Evolutionary conservation across 2,329 filamentous ascomycete species (phyloP).

Genomic region (Lizonia empirigonia): DNA sequence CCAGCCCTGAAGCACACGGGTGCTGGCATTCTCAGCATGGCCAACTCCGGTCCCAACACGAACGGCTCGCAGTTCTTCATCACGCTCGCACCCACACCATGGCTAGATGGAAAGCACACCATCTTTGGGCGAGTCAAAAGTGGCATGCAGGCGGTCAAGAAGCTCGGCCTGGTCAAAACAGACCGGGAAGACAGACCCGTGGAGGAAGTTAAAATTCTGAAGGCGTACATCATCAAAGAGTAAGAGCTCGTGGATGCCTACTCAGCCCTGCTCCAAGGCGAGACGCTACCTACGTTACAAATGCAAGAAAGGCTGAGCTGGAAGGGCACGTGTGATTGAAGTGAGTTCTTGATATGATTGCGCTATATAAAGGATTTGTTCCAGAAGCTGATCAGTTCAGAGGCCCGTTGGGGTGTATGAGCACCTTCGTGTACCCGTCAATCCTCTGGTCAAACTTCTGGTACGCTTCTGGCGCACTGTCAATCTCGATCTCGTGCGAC

Average conservation of each 20-base stretch:
- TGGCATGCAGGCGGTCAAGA: constrained; percentile 81
- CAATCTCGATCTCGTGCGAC: constrained; percentile 67
- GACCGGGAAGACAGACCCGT: constrained; percentile 78
- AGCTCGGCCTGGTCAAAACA: constrained; percentile 88
- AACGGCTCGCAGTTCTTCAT: constrained; percentile 98
- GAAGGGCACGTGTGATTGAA: neutral
- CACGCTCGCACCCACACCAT: constrained; percentile 90
- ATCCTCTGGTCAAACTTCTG: constrained; percentile 70
- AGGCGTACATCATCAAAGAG: constrained; percentile 71
- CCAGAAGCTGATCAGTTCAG: constrained; percentile 24
- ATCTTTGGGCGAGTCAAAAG: constrained; percentile 91
- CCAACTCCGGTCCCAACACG: constrained; percentile 89
- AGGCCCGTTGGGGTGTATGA: constrained; percentile 66
- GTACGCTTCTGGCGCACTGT: constrained; percentile 65
- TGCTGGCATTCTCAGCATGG: constrained; percentile 94
- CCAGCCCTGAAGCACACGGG: constrained; percentile 84
- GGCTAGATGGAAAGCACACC: constrained; percentile 96
- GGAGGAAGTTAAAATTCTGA: constrained; percentile 81
- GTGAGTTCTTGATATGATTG: neutral
- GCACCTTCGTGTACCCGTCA: constrained; percentile 71
- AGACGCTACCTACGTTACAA: neutral
- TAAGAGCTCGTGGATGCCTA: constrained; percentile 24
- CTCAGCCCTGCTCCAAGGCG: neutral
- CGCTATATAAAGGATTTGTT: constrained; percentile 4
- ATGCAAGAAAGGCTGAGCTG: no score